These are phyloP conservation scores for Elsinoe arachidis DNA, from an alignment of 2,329 filamentous ascomycete species.

Conservation along the genomic window DNA sequence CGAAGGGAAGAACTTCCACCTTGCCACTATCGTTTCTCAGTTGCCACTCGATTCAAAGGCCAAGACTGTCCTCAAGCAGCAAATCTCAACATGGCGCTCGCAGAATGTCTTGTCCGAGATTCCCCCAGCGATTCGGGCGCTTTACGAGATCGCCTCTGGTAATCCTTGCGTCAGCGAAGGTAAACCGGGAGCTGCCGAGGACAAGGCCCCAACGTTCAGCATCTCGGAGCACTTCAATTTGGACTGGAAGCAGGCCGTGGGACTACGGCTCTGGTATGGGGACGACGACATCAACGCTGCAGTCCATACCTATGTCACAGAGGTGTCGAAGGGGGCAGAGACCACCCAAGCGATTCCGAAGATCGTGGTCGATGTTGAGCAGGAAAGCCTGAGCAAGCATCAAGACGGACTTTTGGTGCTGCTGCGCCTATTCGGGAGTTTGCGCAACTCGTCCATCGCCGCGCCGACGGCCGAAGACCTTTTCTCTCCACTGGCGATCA, in stretches of 20 bases:
- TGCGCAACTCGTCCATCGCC: slow-evolving; percentile 32
- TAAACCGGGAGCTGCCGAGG: slow-evolving; percentile 63
- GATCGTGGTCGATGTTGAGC: slow-evolving; percentile 49
- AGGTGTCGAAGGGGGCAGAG: slow-evolving; percentile 64
- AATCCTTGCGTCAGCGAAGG: slow-evolving; percentile 80
- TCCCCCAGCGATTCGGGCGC: slow-evolving; percentile 67
- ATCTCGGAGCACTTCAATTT: slow-evolving; percentile 77
- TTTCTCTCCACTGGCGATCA: slow-evolving; percentile 66
- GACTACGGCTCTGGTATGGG: slow-evolving; percentile 82
- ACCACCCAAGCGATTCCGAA: slow-evolving; percentile 57
- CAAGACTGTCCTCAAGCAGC: slow-evolving; percentile 66
- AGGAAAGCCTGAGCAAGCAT: slow-evolving; percentile 48
- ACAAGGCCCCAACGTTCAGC: slow-evolving; percentile 69
- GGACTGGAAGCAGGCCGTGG: slow-evolving; percentile 91
- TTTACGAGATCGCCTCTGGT: slow-evolving; percentile 84
- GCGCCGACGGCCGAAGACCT: slow-evolving; percentile 54
- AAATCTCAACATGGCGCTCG: slow-evolving; percentile 76
- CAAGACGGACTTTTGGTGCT: slow-evolving; percentile 84
- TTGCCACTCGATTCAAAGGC: slow-evolving; percentile 64
- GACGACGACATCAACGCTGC: slow-evolving; percentile 65
- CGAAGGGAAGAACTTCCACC: slow-evolving; percentile 66
- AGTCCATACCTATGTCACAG: slow-evolving; percentile 62
- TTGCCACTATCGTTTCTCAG: slow-evolving; percentile 76
- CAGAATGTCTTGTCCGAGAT: slow-evolving; percentile 83
- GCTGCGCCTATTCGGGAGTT: slow-evolving; percentile 66